A percentile compares a stretch with the other conserved stretches of the same genome.
Conservation (phyloP, 495 filamentous ascomycete genomes). For the Talaromyces borbonicus region DNA sequence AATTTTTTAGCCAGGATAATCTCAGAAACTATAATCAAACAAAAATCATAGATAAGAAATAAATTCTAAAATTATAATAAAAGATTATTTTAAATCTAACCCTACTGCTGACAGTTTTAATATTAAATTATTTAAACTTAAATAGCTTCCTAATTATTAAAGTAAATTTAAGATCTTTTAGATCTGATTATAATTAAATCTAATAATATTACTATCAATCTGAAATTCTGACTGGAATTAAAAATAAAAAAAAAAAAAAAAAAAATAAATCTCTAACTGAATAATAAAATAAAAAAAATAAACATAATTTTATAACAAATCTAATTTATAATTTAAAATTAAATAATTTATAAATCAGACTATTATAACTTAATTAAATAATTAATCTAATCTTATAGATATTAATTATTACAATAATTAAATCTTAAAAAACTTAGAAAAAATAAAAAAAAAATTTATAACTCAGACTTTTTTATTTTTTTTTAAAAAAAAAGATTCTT, state of each 20-base stretch:
- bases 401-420: too few relatives aligned
- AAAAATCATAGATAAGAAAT: not conserved
- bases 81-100: not conserved
- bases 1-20: too few relatives aligned
- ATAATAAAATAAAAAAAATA: not conserved
- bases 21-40: not conserved
- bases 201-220: not conserved
- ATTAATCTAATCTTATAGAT: not conserved
- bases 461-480: not conserved
- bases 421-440: not conserved
- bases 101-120: not conserved
- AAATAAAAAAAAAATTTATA: not conserved
- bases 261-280: not conserved
- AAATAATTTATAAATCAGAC: not conserved
- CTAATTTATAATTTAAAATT: not conserved
- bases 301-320: not conserved
- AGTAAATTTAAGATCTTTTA: not conserved
- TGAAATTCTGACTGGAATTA: not conserved
- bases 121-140: not conserved
- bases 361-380: not conserved
- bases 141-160: too few relatives aligned
- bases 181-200: not conserved
- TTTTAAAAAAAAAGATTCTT: not conserved
- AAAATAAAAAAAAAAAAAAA: not conserved
- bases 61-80: not conserved